Percentiles rank a stretch among this genome's conserved stretches.
phyloP scores from a whole-genome alignment of 768 basidiomycete species.

The Rhodocollybia butyracea region DNA sequence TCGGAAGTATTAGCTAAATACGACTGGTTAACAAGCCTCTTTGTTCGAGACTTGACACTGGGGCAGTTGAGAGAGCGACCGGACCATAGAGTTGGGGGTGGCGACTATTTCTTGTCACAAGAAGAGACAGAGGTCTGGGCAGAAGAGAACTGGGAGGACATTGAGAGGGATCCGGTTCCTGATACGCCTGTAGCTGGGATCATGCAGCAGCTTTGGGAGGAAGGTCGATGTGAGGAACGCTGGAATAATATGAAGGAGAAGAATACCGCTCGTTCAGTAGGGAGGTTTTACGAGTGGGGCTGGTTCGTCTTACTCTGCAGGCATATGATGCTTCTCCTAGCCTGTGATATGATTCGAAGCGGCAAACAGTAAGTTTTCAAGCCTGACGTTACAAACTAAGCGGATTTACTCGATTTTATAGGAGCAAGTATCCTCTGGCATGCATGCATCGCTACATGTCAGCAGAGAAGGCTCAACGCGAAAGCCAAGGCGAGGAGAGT shows the following conservation, averaged over 20 bases:
- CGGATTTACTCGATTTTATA: not conserved
- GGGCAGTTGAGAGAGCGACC: conserved; percentile 6
- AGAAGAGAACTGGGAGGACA: not conserved
- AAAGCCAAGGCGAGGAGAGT: not conserved
- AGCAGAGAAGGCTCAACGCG: not conserved
- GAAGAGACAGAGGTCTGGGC: conserved; percentile 21
- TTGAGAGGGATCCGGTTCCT: not conserved
- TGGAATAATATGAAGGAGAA: conserved; percentile 15
- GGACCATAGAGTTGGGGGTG: conserved; percentile 10
- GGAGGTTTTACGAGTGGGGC: conserved; percentile 18
- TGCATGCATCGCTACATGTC: not conserved
- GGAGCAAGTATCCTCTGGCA: not conserved
- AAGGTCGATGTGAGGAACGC: conserved; percentile 6
- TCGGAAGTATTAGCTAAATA: too few relatives aligned
- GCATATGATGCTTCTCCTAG: conserved; percentile 18
- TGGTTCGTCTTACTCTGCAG: conserved; percentile 20
- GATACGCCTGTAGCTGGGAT: too few relatives aligned
- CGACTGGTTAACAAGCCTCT: too few relatives aligned
- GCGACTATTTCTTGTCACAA: conserved; percentile 17
- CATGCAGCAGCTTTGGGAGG: not conserved
- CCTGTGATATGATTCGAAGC: conserved; percentile 24
- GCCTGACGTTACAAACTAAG: not conserved
- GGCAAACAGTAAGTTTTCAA: conserved; percentile 16
- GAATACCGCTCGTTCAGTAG: conserved; percentile 12
- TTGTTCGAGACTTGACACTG: too few relatives aligned